A percentile compares a stretch with the other conserved stretches of the same genome.
These are phyloP conservation scores for Cucumis cinereus DNA, from an alignment of 306 rosid species.

Conservation along the genomic window DNA sequence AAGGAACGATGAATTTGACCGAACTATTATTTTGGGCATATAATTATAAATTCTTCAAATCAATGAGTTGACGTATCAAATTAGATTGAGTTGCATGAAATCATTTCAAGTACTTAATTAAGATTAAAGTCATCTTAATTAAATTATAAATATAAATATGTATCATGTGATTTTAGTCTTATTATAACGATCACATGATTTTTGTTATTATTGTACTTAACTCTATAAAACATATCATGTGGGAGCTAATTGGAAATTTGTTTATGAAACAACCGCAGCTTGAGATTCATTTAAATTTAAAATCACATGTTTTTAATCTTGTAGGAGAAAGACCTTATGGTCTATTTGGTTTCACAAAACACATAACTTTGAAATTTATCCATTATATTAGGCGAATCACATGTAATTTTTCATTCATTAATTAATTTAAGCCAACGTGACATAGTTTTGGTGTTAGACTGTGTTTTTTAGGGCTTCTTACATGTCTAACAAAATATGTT, in stretches of 20 bases:
- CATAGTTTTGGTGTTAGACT: no score
- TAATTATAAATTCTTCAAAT: not conserved
- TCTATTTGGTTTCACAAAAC: not conserved
- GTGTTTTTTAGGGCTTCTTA: no score
- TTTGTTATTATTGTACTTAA: no score
- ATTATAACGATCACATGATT: no score
- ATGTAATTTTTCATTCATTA: not conserved
- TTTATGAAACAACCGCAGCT: not conserved
- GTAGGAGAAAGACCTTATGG: not conserved
- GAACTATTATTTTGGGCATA: not conserved
- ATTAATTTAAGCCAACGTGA: no score
- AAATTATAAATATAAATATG: not conserved
- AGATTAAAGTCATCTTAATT: not conserved
- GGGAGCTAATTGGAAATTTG: not conserved
- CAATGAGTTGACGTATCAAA: not conserved
- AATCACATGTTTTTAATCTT: not conserved
- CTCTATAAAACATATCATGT: not conserved
- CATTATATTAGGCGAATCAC: not conserved
- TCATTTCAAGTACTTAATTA: not conserved
- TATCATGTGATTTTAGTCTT: not conserved
- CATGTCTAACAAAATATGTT: no score
- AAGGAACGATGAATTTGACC: not conserved
- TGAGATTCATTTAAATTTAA: not conserved
- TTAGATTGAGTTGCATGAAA: not conserved
- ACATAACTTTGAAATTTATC: not conserved